Evolutionary conservation across 2,329 filamentous ascomycete species (phyloP).

Genomic region (Juglanconis sp.): DNA sequence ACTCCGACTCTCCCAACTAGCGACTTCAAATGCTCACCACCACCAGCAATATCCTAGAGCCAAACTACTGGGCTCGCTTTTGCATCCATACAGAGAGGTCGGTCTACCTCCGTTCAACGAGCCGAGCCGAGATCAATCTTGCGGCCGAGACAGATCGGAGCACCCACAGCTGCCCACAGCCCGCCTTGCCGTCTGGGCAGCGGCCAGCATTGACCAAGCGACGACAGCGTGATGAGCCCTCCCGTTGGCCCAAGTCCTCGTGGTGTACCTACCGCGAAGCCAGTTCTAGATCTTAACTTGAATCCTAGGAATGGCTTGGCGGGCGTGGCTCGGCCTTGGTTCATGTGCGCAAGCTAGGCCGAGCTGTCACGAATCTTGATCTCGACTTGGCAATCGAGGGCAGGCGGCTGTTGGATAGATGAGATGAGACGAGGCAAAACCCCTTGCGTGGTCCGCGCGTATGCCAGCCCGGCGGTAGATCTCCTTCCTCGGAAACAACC

Average conservation of each 20-base stretch:
- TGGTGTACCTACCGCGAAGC: background rate
- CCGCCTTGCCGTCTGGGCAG: background rate
- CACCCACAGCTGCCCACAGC: background rate
- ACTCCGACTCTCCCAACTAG: background rate
- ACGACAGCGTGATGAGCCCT: background rate
- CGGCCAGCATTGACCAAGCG: conserved; percentile 4
- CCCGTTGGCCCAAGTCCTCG: background rate
- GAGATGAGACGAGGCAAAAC: background rate
- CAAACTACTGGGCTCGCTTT: no score
- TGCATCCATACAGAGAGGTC: no score
- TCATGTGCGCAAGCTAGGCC: background rate
- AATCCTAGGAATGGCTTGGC: background rate
- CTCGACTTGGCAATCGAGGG: background rate
- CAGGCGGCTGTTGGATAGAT: background rate
- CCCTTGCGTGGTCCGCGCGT: background rate
- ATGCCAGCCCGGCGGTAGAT: background rate
- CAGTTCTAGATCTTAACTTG: background rate
- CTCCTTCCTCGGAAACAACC: background rate
- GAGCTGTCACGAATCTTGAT: background rate
- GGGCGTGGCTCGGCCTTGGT: background rate
- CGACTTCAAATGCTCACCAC: background rate
- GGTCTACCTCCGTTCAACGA: no score
- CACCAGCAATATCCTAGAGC: no score
- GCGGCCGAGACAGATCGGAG: background rate
- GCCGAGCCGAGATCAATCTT: background rate